These are phyloP conservation scores for Syncephalastrum sp. DNA, from an alignment of 371 early-diverging fungal genomes.

Conservation along the genomic window DNA sequence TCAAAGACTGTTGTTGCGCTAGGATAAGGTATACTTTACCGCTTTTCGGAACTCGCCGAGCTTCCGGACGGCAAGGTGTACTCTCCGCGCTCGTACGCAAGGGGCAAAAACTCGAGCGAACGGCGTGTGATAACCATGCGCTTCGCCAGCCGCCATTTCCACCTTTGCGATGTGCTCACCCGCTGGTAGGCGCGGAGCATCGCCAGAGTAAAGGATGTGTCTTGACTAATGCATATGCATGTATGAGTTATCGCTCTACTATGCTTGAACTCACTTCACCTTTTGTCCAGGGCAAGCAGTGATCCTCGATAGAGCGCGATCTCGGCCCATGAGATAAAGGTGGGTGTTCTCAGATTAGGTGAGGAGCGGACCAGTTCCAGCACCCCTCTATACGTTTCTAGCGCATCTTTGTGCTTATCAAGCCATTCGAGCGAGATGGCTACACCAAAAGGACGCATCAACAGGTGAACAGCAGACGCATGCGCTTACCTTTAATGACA, in stretches of 20 bases:
- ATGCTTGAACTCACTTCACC: neutral
- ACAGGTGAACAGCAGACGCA: neutral
- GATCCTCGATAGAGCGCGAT: slow-evolving; percentile 68
- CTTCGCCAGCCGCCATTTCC: slow-evolving; percentile 44
- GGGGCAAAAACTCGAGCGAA: slow-evolving; percentile 30
- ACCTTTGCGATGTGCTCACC: slow-evolving; percentile 38
- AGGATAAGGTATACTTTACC: no score
- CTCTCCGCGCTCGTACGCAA: slow-evolving; percentile 25
- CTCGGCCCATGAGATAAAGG: slow-evolving; percentile 60
- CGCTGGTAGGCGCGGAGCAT: slow-evolving; percentile 57
- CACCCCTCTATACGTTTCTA: no score
- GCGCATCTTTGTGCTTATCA: no score
- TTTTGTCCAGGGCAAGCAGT: slow-evolving; percentile 49
- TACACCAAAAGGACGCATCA: no score
- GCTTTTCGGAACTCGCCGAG: no score
- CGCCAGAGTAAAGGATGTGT: slow-evolving; percentile 24
- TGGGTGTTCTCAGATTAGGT: no score
- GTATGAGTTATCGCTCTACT: neutral
- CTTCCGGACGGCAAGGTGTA: slow-evolving; percentile 11
- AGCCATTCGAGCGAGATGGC: no score
- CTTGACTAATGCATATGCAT: no score
- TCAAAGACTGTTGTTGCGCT: no score
- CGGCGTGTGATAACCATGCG: slow-evolving; percentile 46
- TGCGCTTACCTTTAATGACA: slow-evolving; percentile 48
- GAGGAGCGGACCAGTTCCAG: no score